These are phyloP conservation scores for Globisporangium abappressorium DNA, from an alignment of 352 stramenopile species.

Conservation along the genomic window DNA sequence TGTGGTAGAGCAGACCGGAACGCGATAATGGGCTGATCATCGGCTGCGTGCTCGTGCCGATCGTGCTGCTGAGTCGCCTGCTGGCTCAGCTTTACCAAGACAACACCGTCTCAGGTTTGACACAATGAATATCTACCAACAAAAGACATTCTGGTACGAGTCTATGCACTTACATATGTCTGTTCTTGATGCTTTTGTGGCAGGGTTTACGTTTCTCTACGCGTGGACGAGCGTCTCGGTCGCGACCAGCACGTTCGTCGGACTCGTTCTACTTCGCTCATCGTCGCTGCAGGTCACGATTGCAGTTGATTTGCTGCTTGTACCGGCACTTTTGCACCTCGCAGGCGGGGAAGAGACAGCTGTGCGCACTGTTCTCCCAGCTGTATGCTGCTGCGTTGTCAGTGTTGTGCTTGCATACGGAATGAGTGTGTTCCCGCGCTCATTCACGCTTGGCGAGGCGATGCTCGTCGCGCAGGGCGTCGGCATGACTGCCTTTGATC, in stretches of 20 bases:
- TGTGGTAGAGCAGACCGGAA: conserved; percentile 34
- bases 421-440: conserved; percentile 41
- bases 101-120: conserved; percentile 23
- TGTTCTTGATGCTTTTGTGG: background rate
- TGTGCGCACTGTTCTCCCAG: conserved; percentile 29
- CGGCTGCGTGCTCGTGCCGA: conserved; percentile 51
- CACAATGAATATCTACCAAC: background rate
- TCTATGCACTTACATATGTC: background rate
- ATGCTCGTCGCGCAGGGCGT: conserved; percentile 63
- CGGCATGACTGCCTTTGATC: conserved; percentile 46
- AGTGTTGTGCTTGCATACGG: conserved; percentile 38
- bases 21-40: conserved; percentile 55
- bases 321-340: conserved; percentile 22
- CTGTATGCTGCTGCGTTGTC: conserved; percentile 31
- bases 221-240: conserved; percentile 50
- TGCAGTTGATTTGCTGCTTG: conserved; percentile 39
- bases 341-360: conserved; percentile 27
- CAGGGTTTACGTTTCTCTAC: conserved; percentile 51
- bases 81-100: conserved; percentile 31
- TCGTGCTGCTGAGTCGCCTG: conserved; percentile 61
- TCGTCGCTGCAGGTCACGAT: conserved; percentile 31
- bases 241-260: conserved; percentile 43
- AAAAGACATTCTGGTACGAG: background rate
- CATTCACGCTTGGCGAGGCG: conserved; percentile 75
- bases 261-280: conserved; percentile 36